Conservation (phyloP, 2,329 filamentous ascomycete species). For the Chaetomium strumarium region DNA sequence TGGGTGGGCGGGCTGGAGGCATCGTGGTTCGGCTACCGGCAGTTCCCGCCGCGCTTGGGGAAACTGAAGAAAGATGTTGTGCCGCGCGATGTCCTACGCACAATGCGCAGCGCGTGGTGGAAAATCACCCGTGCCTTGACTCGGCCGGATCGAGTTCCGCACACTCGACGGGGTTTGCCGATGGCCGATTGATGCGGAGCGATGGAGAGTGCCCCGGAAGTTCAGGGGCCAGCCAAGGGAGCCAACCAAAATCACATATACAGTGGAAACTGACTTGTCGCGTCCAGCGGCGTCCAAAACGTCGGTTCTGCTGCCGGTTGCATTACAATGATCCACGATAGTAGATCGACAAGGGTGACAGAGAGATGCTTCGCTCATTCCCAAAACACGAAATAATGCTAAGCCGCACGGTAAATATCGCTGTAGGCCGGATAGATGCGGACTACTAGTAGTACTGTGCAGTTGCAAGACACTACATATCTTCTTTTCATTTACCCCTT, state of each 20-base stretch:
- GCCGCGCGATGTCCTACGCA: conserved; percentile 13
- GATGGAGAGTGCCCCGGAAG: conserved; percentile 22
- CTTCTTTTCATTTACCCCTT: too few relatives aligned
- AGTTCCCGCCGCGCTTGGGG: conserved; percentile 7
- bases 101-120: neutral
- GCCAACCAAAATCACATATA: too few relatives aligned
- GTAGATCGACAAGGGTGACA: too few relatives aligned
- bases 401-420: too few relatives aligned
- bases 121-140: neutral
- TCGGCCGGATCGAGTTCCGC: conserved; percentile 5
- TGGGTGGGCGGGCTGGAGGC: conserved; percentile 38
- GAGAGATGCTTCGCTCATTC: too few relatives aligned
- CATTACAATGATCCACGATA: too few relatives aligned
- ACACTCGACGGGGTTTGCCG: conserved; percentile 23
- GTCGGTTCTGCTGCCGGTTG: conserved; percentile 14
- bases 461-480: too few relatives aligned
- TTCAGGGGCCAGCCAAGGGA: conserved; percentile 10
- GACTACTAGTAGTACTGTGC: too few relatives aligned
- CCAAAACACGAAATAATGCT: too few relatives aligned
- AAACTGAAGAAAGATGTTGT: conserved; percentile 5
- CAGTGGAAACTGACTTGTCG: conserved; percentile 10
- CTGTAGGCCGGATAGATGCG: too few relatives aligned
- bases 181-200: conserved; percentile 7
- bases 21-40: conserved; percentile 26
- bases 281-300: conserved; percentile 24